phyloP scores from a whole-genome alignment of 768 basidiomycete species.

The Coprinopsis strossmayeri region DNA sequence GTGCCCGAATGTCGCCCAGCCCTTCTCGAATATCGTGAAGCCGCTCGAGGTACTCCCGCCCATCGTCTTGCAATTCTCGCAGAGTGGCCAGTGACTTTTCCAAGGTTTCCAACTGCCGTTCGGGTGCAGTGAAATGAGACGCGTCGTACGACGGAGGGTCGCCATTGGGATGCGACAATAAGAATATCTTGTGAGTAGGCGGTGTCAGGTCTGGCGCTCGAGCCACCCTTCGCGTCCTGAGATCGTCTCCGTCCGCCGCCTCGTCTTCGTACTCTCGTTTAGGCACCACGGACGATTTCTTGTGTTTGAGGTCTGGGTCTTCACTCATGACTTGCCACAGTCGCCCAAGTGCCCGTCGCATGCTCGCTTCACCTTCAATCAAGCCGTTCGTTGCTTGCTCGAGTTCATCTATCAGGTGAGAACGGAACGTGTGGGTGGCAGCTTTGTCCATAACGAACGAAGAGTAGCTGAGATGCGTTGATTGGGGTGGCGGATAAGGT shows the following conservation, averaged over 20 bases:
- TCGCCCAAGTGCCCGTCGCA: conserved; percentile 70
- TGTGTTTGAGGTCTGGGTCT: conserved; percentile 42
- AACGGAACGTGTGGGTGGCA: conserved; percentile 79
- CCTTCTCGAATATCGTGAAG: conserved; percentile 80
- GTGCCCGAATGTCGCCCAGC: conserved; percentile 65
- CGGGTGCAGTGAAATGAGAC: conserved; percentile 57
- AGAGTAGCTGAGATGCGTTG: conserved; percentile 69
- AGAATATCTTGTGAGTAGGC: conserved; percentile 59
- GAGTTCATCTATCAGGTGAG: conserved; percentile 68
- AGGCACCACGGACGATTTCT: conserved; percentile 41
- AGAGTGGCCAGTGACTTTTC: conserved; percentile 71
- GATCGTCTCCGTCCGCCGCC: conserved; percentile 36
- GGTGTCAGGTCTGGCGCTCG: conserved; percentile 66
- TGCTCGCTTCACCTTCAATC: conserved; percentile 73
- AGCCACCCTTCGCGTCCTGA: conserved; percentile 35
- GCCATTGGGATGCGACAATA: conserved; percentile 45
- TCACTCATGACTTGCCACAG: conserved; percentile 80
- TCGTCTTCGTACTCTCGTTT: conserved; percentile 67
- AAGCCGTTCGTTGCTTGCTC: conserved; percentile 78
- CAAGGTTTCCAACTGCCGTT: conserved; percentile 61
- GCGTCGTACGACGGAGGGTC: conserved; percentile 39
- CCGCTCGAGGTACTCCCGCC: conserved; percentile 80
- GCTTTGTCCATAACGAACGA: conserved; percentile 85
- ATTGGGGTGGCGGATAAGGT: conserved; percentile 64
- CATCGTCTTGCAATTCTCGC: conserved; percentile 81